Percentiles rank a stretch among this genome's conserved stretches.
Conservation (phyloP, 2,329 filamentous ascomycete species). For the Tolypocladium tropicale region DNA sequence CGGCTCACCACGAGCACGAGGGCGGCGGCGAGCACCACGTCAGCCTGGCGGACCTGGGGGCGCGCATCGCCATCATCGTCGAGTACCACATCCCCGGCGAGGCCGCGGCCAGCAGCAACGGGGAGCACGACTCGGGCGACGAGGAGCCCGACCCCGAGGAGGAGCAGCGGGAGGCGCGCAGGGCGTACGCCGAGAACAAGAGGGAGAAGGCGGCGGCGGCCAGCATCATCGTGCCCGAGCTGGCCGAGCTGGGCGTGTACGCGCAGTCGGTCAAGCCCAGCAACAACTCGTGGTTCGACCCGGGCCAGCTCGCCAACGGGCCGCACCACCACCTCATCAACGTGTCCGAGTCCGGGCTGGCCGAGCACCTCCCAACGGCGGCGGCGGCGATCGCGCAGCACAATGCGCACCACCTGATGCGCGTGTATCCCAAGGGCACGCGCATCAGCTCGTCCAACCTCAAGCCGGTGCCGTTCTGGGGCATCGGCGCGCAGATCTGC, state of each 20-base stretch:
- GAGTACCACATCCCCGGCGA: constrained; percentile 53
- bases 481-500: constrained; percentile 56
- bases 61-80: constrained; percentile 57
- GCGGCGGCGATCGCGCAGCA: constrained; percentile 41
- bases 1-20: constrained; percentile 44
- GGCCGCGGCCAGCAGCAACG: constrained; percentile 25
- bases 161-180: constrained; percentile 33
- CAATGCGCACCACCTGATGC: constrained; percentile 58
- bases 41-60: constrained; percentile 45
- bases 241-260: constrained; percentile 57
- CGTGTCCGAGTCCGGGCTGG: constrained; percentile 52
- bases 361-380: constrained; percentile 36
- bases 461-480: constrained; percentile 54
- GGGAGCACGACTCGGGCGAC: constrained; percentile 24
- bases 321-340: constrained; percentile 60
- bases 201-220: constrained; percentile 36
- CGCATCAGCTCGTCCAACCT: constrained; percentile 58
- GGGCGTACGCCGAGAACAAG: constrained; percentile 43
- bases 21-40: constrained; percentile 43
- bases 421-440: constrained; percentile 59
- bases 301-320: constrained; percentile 37
- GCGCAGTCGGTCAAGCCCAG: constrained; percentile 59
- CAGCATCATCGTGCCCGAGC: constrained; percentile 49
- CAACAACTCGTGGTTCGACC: constrained; percentile 55
- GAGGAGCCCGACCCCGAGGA: constrained; percentile 28